Evolutionary conservation across 192 early-diverging fungal species (phyloP), one percentile per base, ranked within the genome.

Genomic region (Chytriomyces sp.): DNA sequence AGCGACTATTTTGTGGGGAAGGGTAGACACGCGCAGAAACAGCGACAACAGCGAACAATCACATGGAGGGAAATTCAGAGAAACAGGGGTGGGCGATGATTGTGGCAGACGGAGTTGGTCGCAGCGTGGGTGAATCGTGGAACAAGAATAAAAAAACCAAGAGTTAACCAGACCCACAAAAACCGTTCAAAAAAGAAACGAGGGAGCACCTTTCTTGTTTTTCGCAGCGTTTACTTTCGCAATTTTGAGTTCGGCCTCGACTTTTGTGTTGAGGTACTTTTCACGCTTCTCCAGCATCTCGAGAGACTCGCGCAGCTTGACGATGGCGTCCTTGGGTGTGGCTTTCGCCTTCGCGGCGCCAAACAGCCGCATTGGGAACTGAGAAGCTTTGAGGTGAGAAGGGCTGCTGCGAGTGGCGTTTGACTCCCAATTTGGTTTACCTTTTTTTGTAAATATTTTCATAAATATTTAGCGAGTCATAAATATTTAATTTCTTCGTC

Each of bases 201-300:
- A 5, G 13, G 18, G 26, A 57, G n/a, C 84, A 95, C 94, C 91
- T 87, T 91, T 84, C 80, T 92, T 94, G 87, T 99, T 99, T 81
- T 91, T 93, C n/a, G 94, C 91, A 0, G 93, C 96, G 80, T 97
- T 97, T 13, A 86, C 80, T 70, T 93, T 95, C 1, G 97, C 97
- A 28, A 88, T 87, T 81, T 91, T 92, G 59, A 93, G 84, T 82
- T 98, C 94, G 60, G 85, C 88, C 75, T 98, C 94, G 45, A 95
- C 92, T 79, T 96, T 94, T 49, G 87, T 87, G 74, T 96, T 89
- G 63, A 99, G 81, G 80, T 94, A 92, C 63, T 88, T 89, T 72
- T 97, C 93, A 69, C 95, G 84, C 88, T 99, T 99, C 79, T 97
- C 96, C 45, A 99, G 89, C 94, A 97, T 97, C 64, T 93, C 86